phyloP scores from a whole-genome alignment of 768 basidiomycete genomes.

The Tremella mesenterica region DNA sequence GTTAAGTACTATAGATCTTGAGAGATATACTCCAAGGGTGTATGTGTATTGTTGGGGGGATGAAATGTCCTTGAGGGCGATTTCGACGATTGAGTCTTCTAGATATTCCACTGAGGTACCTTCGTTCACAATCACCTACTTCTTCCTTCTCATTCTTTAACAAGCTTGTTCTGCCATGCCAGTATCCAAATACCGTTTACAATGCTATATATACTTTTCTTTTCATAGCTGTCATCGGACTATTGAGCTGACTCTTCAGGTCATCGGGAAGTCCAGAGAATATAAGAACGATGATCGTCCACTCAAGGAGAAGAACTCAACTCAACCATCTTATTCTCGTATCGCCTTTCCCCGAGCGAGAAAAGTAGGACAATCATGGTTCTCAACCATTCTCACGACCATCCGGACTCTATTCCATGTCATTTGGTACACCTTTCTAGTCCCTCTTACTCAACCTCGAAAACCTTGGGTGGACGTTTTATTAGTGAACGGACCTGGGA shows the following conservation, averaged over 20 bases:
- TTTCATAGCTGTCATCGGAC: neutral
- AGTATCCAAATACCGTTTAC: too few species aligned
- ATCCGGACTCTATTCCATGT: conserved; percentile 56
- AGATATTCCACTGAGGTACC: too few species aligned
- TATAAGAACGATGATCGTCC: too few species aligned
- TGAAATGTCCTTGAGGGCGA: conserved; percentile 64
- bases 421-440: conserved; percentile 55
- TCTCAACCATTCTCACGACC: conserved; percentile 62
- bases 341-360: conserved; percentile 71
- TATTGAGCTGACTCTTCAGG: too few species aligned
- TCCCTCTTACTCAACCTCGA: conserved; percentile 46
- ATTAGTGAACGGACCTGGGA: conserved; percentile 89
- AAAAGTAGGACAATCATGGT: conserved; percentile 67
- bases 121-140: too few species aligned
- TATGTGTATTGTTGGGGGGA: conserved; percentile 82
- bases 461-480: conserved; percentile 57
- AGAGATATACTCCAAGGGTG: conserved; percentile 63
- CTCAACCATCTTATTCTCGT: too few species aligned
- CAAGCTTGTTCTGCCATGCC: too few species aligned
- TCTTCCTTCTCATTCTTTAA: too few species aligned
- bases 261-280: too few species aligned
- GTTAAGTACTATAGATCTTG: conserved; percentile 62
- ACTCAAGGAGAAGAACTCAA: neutral
- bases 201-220: neutral
- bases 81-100: conserved; percentile 54